Conservation (phyloP, 2,329 filamentous ascomycete species). For the Hymenoscyphus occultus region DNA sequence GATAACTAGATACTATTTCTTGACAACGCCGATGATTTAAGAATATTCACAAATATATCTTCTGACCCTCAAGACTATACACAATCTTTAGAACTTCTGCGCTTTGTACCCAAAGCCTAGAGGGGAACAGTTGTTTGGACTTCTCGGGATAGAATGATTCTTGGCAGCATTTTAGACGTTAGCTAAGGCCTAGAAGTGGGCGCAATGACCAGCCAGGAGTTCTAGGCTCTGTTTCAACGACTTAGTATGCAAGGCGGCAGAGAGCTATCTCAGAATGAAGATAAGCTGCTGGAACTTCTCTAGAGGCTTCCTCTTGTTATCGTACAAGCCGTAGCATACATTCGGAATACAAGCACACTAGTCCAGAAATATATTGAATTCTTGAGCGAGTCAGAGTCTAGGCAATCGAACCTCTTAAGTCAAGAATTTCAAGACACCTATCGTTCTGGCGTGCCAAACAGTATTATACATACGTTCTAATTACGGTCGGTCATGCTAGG, state of each 20-base stretch:
- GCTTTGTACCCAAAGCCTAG: no score
- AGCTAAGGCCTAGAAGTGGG: no score
- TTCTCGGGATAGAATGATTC: background rate
- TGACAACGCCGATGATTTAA: constrained; percentile 38
- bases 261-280: background rate
- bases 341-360: background rate
- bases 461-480: constrained; percentile 38
- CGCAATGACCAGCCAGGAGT: background rate
- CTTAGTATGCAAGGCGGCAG: background rate
- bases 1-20: constrained; percentile 37
- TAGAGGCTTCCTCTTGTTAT: background rate
- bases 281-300: background rate
- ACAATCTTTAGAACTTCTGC: background rate
- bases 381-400: background rate
- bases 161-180: background rate
- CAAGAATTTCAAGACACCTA: constrained; percentile 28
- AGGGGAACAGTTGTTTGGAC: background rate
- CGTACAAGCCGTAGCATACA: background rate
- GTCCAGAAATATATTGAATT: background rate
- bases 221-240: background rate
- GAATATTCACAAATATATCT: constrained; percentile 25
- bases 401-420: background rate
- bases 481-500: no score
- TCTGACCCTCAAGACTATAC: background rate
- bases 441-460: constrained; percentile 35